Conservation (phyloP, 257 asterid species). For the Cordia subcordata region DNA sequence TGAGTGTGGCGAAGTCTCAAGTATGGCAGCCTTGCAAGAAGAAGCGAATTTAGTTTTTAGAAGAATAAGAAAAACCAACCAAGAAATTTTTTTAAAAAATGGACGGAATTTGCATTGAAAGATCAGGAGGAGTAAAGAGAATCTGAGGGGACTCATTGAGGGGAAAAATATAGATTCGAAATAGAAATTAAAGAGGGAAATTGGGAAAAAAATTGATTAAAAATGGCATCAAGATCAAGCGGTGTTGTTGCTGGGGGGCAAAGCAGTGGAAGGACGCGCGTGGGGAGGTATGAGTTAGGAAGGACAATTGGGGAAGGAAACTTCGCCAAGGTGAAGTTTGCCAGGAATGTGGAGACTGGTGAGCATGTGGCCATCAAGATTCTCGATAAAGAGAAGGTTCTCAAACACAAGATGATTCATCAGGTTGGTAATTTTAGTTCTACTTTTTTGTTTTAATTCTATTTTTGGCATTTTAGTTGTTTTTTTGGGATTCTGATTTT, state of each 20-base stretch:
- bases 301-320: conserved; percentile 88
- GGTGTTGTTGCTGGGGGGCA: conserved; percentile 14
- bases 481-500: background rate
- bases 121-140: conserved; percentile 2
- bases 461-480: no score
- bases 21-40: conserved; percentile 97
- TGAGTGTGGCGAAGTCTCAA: conserved; percentile 71
- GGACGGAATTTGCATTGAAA: conserved; percentile 56
- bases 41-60: conserved; percentile 57
- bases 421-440: conserved; percentile 44
- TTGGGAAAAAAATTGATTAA: conserved; percentile 25
- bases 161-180: background rate
- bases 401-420: conserved; percentile 84
- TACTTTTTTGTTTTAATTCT: background rate
- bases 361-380: conserved; percentile 92
- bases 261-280: conserved; percentile 55
- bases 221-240: conserved; percentile 45
- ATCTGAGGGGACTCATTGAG: conserved; percentile 1
- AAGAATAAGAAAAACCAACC: background rate
- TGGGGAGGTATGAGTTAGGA: conserved; percentile 88
- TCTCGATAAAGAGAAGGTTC: conserved; percentile 87
- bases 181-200: conserved; percentile 9
- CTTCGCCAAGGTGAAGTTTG: conserved; percentile 93
- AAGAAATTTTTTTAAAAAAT: background rate
- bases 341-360: conserved; percentile 68